Conservation (phyloP, 2,329 filamentous ascomycete genomes). For the Paecilomyces formosus region DNA sequence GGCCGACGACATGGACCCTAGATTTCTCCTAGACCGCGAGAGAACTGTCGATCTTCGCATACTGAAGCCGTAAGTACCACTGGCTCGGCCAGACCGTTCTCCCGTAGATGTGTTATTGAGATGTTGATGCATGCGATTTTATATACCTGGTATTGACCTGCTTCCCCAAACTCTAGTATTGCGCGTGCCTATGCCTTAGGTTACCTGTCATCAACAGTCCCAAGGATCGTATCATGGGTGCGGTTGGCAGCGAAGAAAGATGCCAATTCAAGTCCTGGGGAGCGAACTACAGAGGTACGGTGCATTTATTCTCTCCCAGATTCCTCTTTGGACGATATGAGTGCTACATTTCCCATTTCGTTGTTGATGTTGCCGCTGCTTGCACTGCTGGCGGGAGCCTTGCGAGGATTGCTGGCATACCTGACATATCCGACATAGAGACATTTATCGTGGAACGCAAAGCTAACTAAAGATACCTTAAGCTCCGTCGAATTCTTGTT, state of each 20-base stretch:
- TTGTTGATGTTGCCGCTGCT: not conserved
- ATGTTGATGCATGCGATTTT: not conserved
- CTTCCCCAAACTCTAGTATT: slow-evolving; percentile 18
- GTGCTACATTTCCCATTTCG: not conserved
- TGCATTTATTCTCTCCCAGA: not conserved
- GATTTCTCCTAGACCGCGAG: slow-evolving; percentile 5
- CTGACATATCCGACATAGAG: not conserved
- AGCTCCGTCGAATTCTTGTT: slow-evolving; percentile 33
- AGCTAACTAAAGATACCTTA: slow-evolving; percentile 12
- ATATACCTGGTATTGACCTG: not conserved
- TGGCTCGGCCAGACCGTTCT: not conserved
- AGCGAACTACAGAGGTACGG: slow-evolving; percentile 32
- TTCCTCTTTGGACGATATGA: slow-evolving; percentile 3
- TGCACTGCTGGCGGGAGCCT: not conserved
- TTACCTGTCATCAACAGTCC: slow-evolving; percentile 41
- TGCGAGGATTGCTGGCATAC: not conserved
- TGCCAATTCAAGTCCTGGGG: slow-evolving; percentile 20
- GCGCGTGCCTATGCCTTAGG: slow-evolving; percentile 42
- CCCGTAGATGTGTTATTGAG: not conserved
- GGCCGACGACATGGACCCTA: not conserved
- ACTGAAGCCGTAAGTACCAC: slow-evolving; percentile 26
- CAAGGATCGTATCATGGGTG: slow-evolving; percentile 35
- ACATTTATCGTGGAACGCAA: not conserved
- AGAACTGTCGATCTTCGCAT: slow-evolving; percentile 14
- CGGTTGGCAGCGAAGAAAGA: slow-evolving; percentile 25